A percentile compares a stretch with the other conserved stretches of the same genome.
These are phyloP conservation scores for Vitis cinerea DNA, from an alignment of 164 flowering plant genomes.

Conservation along the genomic window DNA sequence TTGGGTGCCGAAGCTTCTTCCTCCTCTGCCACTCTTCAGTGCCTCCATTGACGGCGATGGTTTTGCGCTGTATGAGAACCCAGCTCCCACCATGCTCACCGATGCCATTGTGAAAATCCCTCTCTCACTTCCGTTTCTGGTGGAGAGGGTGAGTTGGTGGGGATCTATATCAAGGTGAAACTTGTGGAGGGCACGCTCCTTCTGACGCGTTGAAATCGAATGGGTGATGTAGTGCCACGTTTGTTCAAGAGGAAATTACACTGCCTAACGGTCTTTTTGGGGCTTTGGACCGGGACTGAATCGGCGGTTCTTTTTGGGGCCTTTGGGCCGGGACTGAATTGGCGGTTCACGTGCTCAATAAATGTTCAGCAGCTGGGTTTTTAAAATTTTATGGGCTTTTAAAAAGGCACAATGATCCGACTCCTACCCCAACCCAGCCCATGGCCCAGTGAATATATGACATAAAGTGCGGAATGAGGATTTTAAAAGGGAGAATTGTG, in stretches of 20 bases:
- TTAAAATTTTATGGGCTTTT: no score
- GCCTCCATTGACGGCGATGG: constrained; percentile 11
- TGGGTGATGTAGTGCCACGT: constrained; percentile 24
- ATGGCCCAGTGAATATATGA: no score
- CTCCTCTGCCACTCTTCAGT: neutral
- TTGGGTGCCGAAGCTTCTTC: neutral
- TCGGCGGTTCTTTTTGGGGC: no score
- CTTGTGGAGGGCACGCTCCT: constrained; percentile 47
- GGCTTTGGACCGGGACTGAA: no score
- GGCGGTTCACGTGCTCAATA: no score
- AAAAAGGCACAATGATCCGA: no score
- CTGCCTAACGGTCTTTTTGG: no score
- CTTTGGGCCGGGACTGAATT: no score
- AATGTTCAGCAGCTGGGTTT: no score
- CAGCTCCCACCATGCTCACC: constrained; percentile 23
- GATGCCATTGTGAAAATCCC: constrained; percentile 38
- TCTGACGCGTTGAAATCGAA: neutral
- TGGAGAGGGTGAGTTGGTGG: constrained; percentile 1
- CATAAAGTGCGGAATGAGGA: no score
- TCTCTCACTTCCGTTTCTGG: neutral
- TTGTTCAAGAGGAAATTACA: neutral
- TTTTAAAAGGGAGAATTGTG: no score
- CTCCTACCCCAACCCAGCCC: no score
- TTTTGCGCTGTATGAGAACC: constrained; percentile 22
- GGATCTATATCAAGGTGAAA: constrained; percentile 1